Evolutionary conservation across 306 rosid species (phyloP).

Genomic region (Cucumis sativus): DNA sequence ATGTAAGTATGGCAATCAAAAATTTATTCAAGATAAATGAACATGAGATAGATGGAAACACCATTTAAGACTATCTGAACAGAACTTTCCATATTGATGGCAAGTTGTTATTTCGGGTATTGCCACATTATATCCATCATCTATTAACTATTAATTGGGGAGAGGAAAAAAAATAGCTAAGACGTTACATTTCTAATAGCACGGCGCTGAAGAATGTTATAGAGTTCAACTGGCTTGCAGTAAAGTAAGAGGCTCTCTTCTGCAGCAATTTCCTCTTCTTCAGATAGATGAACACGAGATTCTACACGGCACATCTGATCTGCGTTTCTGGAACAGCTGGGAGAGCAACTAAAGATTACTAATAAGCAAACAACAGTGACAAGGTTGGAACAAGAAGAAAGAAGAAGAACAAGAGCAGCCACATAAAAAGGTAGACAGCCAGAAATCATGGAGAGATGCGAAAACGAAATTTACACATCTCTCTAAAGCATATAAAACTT

Average conservation of each 20-base stretch:
- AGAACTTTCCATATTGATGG: neutral
- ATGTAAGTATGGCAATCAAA: neutral
- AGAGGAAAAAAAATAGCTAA: neutral
- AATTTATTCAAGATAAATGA: neutral
- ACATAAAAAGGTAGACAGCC: neutral
- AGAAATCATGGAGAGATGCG: neutral
- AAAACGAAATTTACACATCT: neutral
- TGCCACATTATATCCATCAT: neutral
- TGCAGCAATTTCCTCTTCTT: slow-evolving; percentile 51
- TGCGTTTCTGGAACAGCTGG: slow-evolving; percentile 25
- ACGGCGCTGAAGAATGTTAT: slow-evolving; percentile 58
- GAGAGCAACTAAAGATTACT: slow-evolving; percentile 15
- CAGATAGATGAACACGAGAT: slow-evolving; percentile 37
- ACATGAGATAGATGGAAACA: neutral
- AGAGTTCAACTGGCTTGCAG: slow-evolving; percentile 76
- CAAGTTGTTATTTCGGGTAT: neutral
- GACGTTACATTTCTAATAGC: slow-evolving; percentile 33
- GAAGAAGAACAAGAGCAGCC: neutral
- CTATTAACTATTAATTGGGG: neutral
- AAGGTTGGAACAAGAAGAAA: neutral
- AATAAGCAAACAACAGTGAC: neutral
- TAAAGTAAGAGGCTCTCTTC: slow-evolving; percentile 53
- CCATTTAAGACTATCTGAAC: neutral
- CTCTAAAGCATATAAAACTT: neutral
- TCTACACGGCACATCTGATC: slow-evolving; percentile 43